Evolutionary conservation across 2,329 filamentous ascomycete species (phyloP), one percentile per base, ranked within the genome.

Genomic region (Neobulgaria alba): DNA sequence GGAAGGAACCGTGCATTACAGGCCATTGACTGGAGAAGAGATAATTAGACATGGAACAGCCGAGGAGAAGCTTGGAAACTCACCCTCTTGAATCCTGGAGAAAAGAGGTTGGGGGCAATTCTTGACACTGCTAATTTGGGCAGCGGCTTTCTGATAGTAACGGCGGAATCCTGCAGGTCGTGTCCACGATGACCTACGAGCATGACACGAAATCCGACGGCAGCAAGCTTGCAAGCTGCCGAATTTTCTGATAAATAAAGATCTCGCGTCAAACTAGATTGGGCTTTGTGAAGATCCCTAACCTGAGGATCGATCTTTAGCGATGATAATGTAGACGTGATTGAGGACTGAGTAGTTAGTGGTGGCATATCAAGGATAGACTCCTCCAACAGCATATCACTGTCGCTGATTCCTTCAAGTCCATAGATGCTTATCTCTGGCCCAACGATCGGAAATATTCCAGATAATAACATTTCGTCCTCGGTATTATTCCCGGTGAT

Each of bases 11-110:
- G 19, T 15, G 31, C 29, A 16, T 51, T 47, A 14, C 44, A 41
- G 29, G 41, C 39, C 36, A 54, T 46, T 20, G 15, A 32, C 51
- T 54, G 14, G 10, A 10, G 14, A 5, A 5, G 10, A 17, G 18
- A 18, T 20, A 35, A 5, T 19, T 14, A 9, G 3, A 15, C 30
- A n/a, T n/a, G 3, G 17, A 4, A 5, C 3, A 18, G n/a, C 17
- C 5, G 16, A 15, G 17, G 3, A 3, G n/a, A 19, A 20, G 16
- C 10, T n/a, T n/a, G 8, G 19, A 16, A 35, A 17, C 19, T 12
- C 43, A 53, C 54, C 41, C 52, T 43, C 39, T 46, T 49, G 18
- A 53, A 56, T 0, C 48, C 54, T 7, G 54, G 53, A 39, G 43
- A 51, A 42, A 55, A 57, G 3, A 54, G 35, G 4, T 32, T 33